These are phyloP conservation scores for Nepenthes alata DNA, from an alignment of 179 eudicot species.

Conservation along the genomic window DNA sequence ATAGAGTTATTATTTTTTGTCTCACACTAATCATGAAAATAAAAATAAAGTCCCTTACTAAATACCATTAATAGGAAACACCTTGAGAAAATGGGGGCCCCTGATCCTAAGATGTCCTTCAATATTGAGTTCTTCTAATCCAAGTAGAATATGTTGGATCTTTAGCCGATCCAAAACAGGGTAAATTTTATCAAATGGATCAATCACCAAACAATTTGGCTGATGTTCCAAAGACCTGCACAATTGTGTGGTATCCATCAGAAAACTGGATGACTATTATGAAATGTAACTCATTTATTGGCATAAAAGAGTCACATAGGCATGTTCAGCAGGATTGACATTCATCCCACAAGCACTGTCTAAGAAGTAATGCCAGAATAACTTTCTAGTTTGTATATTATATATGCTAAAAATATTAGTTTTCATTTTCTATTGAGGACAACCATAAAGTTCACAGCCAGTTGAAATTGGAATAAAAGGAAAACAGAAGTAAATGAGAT, in stretches of 20 bases:
- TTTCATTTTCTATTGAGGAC: too few relatives aligned
- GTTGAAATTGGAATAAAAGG: too few relatives aligned
- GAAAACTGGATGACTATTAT: neutral
- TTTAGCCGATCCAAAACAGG: constrained; percentile 75
- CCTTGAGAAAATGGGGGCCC: constrained; percentile 73
- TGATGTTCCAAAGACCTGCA: constrained; percentile 48
- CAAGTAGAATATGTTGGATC: constrained; percentile 64
- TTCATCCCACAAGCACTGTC: too few relatives aligned
- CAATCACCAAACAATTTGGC: constrained; percentile 54
- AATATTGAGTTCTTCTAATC: constrained; percentile 43
- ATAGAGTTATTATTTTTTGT: neutral
- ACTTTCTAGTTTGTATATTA: too few relatives aligned
- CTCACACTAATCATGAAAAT: neutral
- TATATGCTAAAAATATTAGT: too few relatives aligned
- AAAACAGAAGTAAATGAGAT: too few relatives aligned
- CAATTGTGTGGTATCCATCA: neutral
- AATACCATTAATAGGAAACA: constrained; percentile 11
- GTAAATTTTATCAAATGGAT: constrained; percentile 54
- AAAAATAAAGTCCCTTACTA: neutral
- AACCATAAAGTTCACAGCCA: too few relatives aligned
- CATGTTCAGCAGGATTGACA: too few relatives aligned
- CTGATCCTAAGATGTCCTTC: constrained; percentile 50
- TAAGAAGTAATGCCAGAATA: too few relatives aligned
- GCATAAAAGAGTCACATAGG: neutral
- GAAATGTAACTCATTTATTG: neutral